Base-by-base conservation (phyloP, 768 basidiomycete genomes). In the Tulasnella calospora region DNA sequence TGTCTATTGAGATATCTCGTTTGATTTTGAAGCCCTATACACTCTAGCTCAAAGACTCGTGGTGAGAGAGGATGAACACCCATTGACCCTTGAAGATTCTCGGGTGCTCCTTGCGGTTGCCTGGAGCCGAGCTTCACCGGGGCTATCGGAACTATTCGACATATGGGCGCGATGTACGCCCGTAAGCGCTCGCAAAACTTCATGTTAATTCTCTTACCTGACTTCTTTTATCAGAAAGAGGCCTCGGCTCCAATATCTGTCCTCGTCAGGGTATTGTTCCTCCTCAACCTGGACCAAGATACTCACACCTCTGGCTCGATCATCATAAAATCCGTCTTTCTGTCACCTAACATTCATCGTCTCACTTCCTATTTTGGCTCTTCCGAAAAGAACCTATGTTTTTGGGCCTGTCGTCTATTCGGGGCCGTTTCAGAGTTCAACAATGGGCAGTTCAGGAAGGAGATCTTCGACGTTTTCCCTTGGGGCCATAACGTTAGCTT, bases 401-500 rank as follows among this genome's bases (percentile, higher is more conserved):
- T 95, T 10, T 87, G 88, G 0, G 88, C 91, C 0, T 83, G 95
- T 78, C 92, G 90, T 80, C 82, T 94, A 23, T 90, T 90, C 82
- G 87, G 89, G 79, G 84, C 85, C 0, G 86, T 94, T 81, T 90
- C 91, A 2, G 82, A 83, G 0, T 94, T 92, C 82, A 90, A 87
- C 1, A 88, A 91, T 33, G 92, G 92, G 23, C 84, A 87, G 33
- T 92, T 94, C 80, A 87, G 88, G 73, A 91, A 89, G 80, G 81
- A 85, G 0, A 86, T 93, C 1, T 83, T 91, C 36, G 93, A 94
- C 76, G 86, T 86, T 0, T 93, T 95, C 83, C 88, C 89, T 8
- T 95, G 94, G 94, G 92, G 93, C 78, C 86, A 88, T 40, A 94
- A 94, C 87, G 94, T 91, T 74, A 72, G 71, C 36, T 12, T 2